Conservation (phyloP, 176 grass and related monocot genomes). For the Triticum turgidum region DNA sequence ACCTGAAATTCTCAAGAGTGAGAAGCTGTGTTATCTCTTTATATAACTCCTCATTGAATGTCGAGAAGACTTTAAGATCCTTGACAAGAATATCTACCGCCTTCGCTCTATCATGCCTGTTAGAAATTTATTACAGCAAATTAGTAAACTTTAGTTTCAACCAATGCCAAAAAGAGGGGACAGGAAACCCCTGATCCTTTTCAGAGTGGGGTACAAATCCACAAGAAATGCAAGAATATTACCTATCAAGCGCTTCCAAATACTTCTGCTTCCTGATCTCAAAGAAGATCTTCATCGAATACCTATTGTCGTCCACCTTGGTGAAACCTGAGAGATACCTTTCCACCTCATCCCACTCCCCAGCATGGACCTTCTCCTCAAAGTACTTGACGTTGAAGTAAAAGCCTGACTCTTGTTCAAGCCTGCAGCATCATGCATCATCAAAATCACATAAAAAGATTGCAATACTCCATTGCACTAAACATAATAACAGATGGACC, state of each 20-base stretch:
- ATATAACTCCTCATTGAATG: constrained; percentile 95
- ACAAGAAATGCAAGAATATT: constrained; percentile 5
- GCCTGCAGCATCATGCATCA: constrained; percentile 41
- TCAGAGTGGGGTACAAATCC: background rate
- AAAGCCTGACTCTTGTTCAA: constrained; percentile 93
- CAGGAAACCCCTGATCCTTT: background rate
- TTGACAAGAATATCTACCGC: constrained; percentile 94
- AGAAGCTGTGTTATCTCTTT: constrained; percentile 99
- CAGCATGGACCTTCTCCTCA: constrained; percentile 81
- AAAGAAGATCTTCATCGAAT: constrained; percentile 99
- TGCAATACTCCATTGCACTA: background rate
- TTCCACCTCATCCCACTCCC: constrained; percentile 97
- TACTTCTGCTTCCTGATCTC: constrained; percentile 99
- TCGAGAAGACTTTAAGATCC: constrained; percentile 98
- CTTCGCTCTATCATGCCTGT: constrained; percentile 95
- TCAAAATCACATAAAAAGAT: background rate
- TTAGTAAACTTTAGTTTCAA: background rate
- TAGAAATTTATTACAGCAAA: constrained; percentile 17
- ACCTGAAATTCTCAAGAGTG: constrained; percentile 97
- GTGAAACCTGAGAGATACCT: constrained; percentile 97
- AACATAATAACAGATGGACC: background rate
- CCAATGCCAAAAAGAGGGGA: constrained; percentile 4
- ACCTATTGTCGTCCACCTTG: constrained; percentile 97
- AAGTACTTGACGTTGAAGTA: constrained; percentile 98
- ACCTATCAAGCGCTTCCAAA: constrained; percentile 96